Conservation (phyloP, 176 grass and related monocot genomes). For the Pontederia paniculata region DNA sequence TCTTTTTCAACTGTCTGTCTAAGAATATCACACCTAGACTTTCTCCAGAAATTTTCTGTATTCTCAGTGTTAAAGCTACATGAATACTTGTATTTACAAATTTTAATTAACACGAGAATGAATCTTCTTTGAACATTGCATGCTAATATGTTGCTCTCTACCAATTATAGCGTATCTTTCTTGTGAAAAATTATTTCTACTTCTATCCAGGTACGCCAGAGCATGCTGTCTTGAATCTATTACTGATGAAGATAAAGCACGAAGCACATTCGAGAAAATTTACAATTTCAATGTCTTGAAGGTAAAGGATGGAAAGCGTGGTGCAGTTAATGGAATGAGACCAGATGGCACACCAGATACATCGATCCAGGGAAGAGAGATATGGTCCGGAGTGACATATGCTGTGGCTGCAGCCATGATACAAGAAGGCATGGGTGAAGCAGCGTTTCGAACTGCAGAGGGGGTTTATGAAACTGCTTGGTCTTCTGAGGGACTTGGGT, state of each 20-base stretch:
- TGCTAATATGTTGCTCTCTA: too few species aligned
- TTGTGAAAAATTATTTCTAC: neutral
- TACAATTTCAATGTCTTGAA: constrained; percentile 85
- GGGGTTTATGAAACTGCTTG: constrained; percentile 75
- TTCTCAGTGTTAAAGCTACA: too few species aligned
- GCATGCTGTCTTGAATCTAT: constrained; percentile 52
- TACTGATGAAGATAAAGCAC: constrained; percentile 72
- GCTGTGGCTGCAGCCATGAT: constrained; percentile 85
- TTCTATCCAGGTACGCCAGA: constrained; percentile 61
- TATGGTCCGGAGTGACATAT: constrained; percentile 97
- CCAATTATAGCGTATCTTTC: too few species aligned
- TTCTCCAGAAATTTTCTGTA: too few species aligned
- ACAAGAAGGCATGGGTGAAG: constrained; percentile 77
- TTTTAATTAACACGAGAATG: too few species aligned
- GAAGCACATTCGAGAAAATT: constrained; percentile 56
- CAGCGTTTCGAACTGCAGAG: constrained; percentile 84
- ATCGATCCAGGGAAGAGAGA: constrained; percentile 71
- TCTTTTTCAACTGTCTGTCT: too few species aligned
- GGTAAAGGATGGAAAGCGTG: constrained; percentile 57
- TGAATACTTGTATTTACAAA: too few species aligned
- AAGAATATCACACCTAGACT: too few species aligned
- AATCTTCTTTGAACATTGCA: too few species aligned
- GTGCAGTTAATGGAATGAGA: constrained; percentile 83
- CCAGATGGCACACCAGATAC: constrained; percentile 62
- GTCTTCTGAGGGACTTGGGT: constrained; percentile 83